Evolutionary conservation across 495 filamentous ascomycete genomes (phyloP).

Genomic region (Penicillium alfredii): DNA sequence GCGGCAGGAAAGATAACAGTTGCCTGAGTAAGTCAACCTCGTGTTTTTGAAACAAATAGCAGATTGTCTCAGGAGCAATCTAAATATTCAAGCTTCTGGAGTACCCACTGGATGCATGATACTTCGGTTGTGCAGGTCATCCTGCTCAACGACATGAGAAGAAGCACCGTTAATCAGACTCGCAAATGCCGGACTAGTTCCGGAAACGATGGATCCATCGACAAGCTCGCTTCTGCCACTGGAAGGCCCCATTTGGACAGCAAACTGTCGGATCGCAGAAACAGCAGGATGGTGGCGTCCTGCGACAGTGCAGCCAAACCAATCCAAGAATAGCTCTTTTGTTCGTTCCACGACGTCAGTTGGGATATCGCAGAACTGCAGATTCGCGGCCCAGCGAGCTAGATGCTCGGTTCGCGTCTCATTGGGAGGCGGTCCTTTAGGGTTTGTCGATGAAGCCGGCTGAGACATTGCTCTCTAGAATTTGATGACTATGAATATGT

Average conservation of each 20-base stretch:
- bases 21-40: slow-evolving; percentile 14
- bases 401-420: slow-evolving; percentile 20
- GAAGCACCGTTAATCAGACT: slow-evolving; percentile 31
- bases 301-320: slow-evolving; percentile 31
- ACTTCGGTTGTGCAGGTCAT: slow-evolving; percentile 36
- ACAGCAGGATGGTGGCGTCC: slow-evolving; percentile 30
- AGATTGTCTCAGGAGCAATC: too few species aligned
- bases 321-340: slow-evolving; percentile 32
- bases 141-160: slow-evolving; percentile 35
- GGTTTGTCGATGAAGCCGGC: too few species aligned
- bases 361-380: slow-evolving; percentile 27
- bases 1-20: slow-evolving; percentile 33
- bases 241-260: slow-evolving; percentile 27
- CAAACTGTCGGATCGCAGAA: slow-evolving; percentile 22
- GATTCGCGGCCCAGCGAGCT: slow-evolving; percentile 20
- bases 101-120: slow-evolving; percentile 33
- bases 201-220: slow-evolving; percentile 19
- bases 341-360: slow-evolving; percentile 27
- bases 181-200: slow-evolving; percentile 29
- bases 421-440: too few species aligned
- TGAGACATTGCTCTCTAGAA: too few species aligned
- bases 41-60: not conserved
- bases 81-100: too few species aligned
- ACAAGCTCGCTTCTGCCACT: slow-evolving; percentile 28
- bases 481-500: too few species aligned